These are phyloP conservation scores for Sarcodon aspratus DNA, from an alignment of 768 basidiomycete genomes.

Conservation along the genomic window DNA sequence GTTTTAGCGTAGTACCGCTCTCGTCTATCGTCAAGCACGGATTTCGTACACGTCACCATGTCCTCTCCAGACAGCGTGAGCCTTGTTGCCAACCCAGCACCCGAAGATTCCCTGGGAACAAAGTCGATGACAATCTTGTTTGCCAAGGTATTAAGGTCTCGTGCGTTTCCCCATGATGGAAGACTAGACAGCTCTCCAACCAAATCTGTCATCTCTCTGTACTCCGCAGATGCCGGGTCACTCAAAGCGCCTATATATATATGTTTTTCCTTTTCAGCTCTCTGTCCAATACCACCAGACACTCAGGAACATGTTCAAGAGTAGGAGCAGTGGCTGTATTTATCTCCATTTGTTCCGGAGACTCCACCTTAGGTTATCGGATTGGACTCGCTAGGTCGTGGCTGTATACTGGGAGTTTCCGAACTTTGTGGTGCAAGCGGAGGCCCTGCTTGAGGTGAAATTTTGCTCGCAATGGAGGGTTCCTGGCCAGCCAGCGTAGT, in stretches of 20 bases:
- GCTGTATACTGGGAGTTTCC: too few relatives aligned
- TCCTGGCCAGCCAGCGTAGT: too few relatives aligned
- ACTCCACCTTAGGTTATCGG: too few relatives aligned
- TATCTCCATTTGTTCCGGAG: too few relatives aligned
- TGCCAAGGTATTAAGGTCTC: slow-evolving; percentile 45
- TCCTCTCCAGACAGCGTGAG: slow-evolving; percentile 16
- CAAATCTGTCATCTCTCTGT: slow-evolving; percentile 24
- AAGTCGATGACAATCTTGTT: slow-evolving; percentile 33
- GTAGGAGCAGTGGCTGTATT: too few relatives aligned
- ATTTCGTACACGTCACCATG: slow-evolving; percentile 14
- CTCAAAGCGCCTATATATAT: slow-evolving; percentile 23
- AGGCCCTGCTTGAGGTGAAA: too few relatives aligned
- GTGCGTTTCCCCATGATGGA: slow-evolving; percentile 58
- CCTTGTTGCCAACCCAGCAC: slow-evolving; percentile 6
- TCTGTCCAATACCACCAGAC: slow-evolving; percentile 35
- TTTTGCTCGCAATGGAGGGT: too few relatives aligned
- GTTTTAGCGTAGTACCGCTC: too few relatives aligned
- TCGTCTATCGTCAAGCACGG: slow-evolving; percentile 7
- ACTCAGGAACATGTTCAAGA: too few relatives aligned
- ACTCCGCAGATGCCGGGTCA: slow-evolving; percentile 17
- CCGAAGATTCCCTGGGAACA: slow-evolving; percentile 22
- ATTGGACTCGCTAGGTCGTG: too few relatives aligned
- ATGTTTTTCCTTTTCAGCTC: slow-evolving; percentile 36
- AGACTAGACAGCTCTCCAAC: slow-evolving; percentile 31
- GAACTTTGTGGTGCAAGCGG: too few relatives aligned